These are phyloP conservation scores for Eucalyptus shirleyi DNA, from an alignment of 345 rosid species.

Conservation along the genomic window DNA sequence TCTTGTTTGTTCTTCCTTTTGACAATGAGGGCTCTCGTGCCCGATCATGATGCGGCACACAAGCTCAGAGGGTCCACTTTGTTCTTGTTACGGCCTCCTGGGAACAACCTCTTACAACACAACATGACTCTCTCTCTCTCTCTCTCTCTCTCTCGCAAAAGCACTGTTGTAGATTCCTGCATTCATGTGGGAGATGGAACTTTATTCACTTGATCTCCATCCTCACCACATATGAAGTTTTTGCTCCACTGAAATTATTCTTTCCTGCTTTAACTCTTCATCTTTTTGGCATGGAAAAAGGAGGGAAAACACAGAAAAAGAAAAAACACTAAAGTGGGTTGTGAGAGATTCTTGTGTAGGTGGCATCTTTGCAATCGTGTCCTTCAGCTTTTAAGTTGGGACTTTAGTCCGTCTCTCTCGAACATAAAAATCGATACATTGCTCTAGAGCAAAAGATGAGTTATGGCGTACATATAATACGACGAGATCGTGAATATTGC, in stretches of 20 bases:
- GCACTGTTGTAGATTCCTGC: not conserved
- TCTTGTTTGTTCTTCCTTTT: not conserved
- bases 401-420: not conserved
- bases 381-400: not conserved
- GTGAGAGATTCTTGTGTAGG: not conserved
- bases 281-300: not conserved
- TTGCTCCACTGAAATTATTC: not conserved
- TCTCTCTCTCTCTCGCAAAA: not conserved
- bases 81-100: not conserved
- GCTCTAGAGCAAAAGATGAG: not conserved
- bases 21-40: not conserved
- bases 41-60: not conserved
- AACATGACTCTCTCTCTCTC: not conserved
- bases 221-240: not conserved
- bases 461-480: not conserved
- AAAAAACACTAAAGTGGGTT: not conserved
- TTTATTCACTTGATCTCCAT: not conserved
- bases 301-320: not conserved
- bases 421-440: not conserved
- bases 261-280: not conserved
- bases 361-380: not conserved
- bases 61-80: not conserved
- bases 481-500: not conserved
- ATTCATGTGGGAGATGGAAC: not conserved
- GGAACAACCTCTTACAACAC: not conserved